phyloP scores from a whole-genome alignment of 495 filamentous ascomycete species.

The Aspergillus avenaceus region DNA sequence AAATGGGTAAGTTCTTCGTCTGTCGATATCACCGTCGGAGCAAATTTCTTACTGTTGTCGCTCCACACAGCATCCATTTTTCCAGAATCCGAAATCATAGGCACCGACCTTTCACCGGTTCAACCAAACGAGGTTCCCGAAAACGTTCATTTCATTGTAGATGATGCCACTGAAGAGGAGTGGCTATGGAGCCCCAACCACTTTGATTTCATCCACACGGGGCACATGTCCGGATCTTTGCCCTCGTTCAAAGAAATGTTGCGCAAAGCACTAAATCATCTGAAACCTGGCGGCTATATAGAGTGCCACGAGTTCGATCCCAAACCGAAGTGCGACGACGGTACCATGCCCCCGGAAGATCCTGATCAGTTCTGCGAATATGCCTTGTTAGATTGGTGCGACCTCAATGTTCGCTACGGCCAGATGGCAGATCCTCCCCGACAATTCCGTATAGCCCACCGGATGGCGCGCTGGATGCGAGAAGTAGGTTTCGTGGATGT shows the following conservation, averaged over 20 bases:
- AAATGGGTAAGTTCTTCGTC: constrained; percentile 42
- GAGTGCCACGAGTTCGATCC: constrained; percentile 60
- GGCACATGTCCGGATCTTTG: constrained; percentile 40
- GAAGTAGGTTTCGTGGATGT: constrained; percentile 63
- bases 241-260: constrained; percentile 38
- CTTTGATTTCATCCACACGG: constrained; percentile 47
- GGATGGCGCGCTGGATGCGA: constrained; percentile 51
- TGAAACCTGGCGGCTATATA: constrained; percentile 62
- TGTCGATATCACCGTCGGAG: neutral
- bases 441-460: constrained; percentile 48
- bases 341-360: constrained; percentile 47
- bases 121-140: constrained; percentile 54
- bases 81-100: constrained; percentile 53
- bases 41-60: neutral
- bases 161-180: constrained; percentile 48
- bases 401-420: constrained; percentile 45
- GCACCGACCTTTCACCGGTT: constrained; percentile 61
- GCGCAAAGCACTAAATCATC: constrained; percentile 41
- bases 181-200: constrained; percentile 44
- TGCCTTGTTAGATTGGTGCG: constrained; percentile 49
- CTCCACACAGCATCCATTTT: constrained; percentile 39
- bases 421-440: constrained; percentile 43
- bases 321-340: constrained; percentile 59
- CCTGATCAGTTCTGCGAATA: constrained; percentile 38
- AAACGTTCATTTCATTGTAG: constrained; percentile 58